Evolutionary conservation across 495 filamentous ascomycete genomes (phyloP).

Genomic region (Gamarada debralockiae): DNA sequence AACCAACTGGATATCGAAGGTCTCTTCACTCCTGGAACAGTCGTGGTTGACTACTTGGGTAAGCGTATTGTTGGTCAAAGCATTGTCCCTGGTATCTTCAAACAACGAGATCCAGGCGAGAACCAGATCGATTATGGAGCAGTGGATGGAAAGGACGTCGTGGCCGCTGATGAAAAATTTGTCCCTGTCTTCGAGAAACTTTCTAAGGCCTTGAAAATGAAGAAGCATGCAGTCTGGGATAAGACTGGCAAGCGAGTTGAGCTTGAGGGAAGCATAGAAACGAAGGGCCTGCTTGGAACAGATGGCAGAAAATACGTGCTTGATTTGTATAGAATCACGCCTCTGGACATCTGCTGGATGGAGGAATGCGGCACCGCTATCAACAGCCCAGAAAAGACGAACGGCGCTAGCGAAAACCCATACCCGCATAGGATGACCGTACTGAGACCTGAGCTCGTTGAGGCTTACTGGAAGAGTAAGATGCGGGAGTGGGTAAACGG

Average conservation of each 20-base stretch:
- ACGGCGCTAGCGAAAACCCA: slow-evolving; percentile 42
- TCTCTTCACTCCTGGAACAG: slow-evolving; percentile 90
- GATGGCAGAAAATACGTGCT: slow-evolving; percentile 96
- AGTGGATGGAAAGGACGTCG: slow-evolving; percentile 93
- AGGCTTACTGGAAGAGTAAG: slow-evolving; percentile 76
- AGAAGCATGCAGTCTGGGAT: slow-evolving; percentile 97
- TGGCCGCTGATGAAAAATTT: slow-evolving; percentile 85
- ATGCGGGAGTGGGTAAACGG: slow-evolving; percentile 79
- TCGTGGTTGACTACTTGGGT: slow-evolving; percentile 95
- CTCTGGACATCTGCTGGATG: slow-evolving; percentile 86
- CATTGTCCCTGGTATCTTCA: slow-evolving; percentile 99
- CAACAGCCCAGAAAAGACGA: slow-evolving; percentile 36
- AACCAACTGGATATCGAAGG: slow-evolving; percentile 96
- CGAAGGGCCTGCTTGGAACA: slow-evolving; percentile 95
- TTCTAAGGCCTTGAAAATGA: slow-evolving; percentile 79
- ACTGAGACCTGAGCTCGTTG: slow-evolving; percentile 82
- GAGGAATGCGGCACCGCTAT: slow-evolving; percentile 55
- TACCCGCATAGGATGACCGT: slow-evolving; percentile 98
- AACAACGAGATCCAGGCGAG: slow-evolving; percentile 94
- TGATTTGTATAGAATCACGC: slow-evolving; percentile 92
- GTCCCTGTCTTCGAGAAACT: slow-evolving; percentile 82
- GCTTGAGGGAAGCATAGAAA: slow-evolving; percentile 94
- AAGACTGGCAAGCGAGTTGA: slow-evolving; percentile 89
- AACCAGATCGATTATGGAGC: slow-evolving; percentile 99
- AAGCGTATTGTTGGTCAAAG: slow-evolving; percentile 97